Percentiles rank a stretch among this genome's conserved stretches.
Conservation (phyloP, 805 yeast genomes). For the Sungouiozyma ichnusensis region DNA sequence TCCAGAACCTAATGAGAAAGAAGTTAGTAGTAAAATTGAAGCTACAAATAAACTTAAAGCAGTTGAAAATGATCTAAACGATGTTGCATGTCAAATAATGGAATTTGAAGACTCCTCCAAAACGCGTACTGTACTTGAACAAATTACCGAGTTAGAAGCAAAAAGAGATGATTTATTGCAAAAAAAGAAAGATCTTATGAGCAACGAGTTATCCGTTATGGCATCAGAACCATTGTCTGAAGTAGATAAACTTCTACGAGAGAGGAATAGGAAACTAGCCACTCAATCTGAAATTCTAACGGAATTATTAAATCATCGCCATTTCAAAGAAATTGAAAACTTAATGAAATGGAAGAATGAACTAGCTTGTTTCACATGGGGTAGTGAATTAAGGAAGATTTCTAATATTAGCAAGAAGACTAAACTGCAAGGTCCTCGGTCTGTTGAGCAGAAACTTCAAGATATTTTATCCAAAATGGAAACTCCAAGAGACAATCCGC, state of each 20-base stretch:
- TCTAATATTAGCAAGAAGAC: slow-evolving; percentile 22
- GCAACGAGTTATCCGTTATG: slow-evolving; percentile 12
- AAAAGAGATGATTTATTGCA: slow-evolving; percentile 20
- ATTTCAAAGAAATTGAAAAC: slow-evolving; percentile 15
- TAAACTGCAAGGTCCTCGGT: slow-evolving; percentile 5
- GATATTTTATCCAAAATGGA: slow-evolving; percentile 10
- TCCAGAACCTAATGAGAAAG: slow-evolving; percentile 4
- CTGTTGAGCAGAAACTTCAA: slow-evolving; percentile 25
- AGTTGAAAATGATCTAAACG: slow-evolving; percentile 20
- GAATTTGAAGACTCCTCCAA: slow-evolving; percentile 29
- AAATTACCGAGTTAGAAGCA: slow-evolving; percentile 21
- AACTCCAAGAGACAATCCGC: background rate
- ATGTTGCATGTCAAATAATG: slow-evolving; percentile 30
- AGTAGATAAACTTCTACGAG: slow-evolving; percentile 11
- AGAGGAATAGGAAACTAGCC: slow-evolving; percentile 16
- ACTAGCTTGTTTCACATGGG: slow-evolving; percentile 15
- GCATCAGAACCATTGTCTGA: slow-evolving; percentile 18
- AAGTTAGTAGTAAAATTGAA: background rate
- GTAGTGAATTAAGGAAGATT: slow-evolving; percentile 19
- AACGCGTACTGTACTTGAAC: slow-evolving; percentile 17
- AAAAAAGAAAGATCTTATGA: slow-evolving; percentile 10
- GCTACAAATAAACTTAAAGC: slow-evolving; percentile 6
- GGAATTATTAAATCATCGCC: slow-evolving; percentile 17
- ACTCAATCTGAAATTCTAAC: slow-evolving; percentile 19
- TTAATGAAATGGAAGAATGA: slow-evolving; percentile 21